Evolutionary conservation across 2,329 filamentous ascomycete species (phyloP).

Genomic region (Rutstroemia sp.): DNA sequence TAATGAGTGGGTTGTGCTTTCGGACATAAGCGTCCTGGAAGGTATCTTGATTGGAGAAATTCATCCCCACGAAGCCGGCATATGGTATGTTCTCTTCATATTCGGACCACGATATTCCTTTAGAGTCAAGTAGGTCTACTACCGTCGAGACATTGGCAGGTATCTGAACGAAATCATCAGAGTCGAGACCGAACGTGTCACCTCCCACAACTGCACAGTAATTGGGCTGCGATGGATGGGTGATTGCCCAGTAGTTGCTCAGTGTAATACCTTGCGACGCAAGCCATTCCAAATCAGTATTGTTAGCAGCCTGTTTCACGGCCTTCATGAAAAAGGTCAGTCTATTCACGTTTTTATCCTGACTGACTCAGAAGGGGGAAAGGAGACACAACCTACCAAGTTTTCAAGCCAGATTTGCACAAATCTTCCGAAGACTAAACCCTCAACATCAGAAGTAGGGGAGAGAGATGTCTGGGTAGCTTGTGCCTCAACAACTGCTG

Average conservation of each 20-base stretch:
- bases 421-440: conserved; percentile 51
- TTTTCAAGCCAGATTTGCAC: conserved; percentile 56
- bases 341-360: background rate
- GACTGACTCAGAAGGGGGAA: background rate
- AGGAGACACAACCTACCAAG: conserved; percentile 29
- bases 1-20: conserved; percentile 50
- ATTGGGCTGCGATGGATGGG: conserved; percentile 56
- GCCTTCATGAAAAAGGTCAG: conserved; percentile 3
- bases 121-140: conserved; percentile 41
- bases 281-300: conserved; percentile 38
- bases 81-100: conserved; percentile 49
- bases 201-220: conserved; percentile 52
- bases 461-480: conserved; percentile 39
- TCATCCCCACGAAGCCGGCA: conserved; percentile 38
- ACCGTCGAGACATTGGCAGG: conserved; percentile 38
- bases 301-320: conserved; percentile 25
- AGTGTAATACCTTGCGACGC: conserved; percentile 48
- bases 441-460: conserved; percentile 41
- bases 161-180: conserved; percentile 43
- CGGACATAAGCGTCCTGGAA: conserved; percentile 55
- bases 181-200: conserved; percentile 48
- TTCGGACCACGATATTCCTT: conserved; percentile 41
- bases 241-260: conserved; percentile 45
- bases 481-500: conserved; percentile 32
- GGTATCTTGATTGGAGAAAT: conserved; percentile 46